phyloP scores from a whole-genome alignment of 768 basidiomycete species.

The Lactifluus pinguis region DNA sequence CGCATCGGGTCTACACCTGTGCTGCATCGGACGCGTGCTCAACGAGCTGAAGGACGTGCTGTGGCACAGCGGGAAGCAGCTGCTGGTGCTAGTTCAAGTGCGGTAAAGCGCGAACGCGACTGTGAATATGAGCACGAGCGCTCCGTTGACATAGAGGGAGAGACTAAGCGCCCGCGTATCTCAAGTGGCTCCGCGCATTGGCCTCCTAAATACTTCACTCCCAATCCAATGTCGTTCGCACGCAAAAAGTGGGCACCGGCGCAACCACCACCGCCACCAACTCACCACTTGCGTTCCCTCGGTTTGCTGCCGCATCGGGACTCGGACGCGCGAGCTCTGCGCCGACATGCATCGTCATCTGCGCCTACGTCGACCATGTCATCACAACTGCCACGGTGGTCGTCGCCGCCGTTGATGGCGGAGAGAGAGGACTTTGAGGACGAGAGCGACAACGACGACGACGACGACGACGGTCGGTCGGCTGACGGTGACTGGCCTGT shows the following conservation, averaged over 20 bases:
- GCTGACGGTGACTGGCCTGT: slow-evolving; percentile 21
- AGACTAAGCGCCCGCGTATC: slow-evolving; percentile 5
- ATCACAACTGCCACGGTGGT: not conserved
- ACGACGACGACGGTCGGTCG: slow-evolving; percentile 9
- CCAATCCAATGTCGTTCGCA: slow-evolving; percentile 28
- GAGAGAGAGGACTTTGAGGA: not conserved
- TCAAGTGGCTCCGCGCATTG: not conserved
- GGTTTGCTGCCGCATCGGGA: not conserved
- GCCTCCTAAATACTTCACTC: slow-evolving; percentile 21
- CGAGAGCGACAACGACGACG: not conserved
- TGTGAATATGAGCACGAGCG: slow-evolving; percentile 9
- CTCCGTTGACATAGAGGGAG: not conserved
- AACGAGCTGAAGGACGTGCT: slow-evolving; percentile 18
- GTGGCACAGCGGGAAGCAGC: slow-evolving; percentile 16
- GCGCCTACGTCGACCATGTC: not conserved
- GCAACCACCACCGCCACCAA: slow-evolving; percentile 6
- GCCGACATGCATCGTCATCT: not conserved
- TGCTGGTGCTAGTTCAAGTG: not conserved
- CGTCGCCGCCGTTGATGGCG: not conserved
- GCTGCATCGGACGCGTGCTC: slow-evolving; percentile 11
- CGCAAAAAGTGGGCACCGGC: slow-evolving; percentile 27
- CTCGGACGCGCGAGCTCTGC: not conserved
- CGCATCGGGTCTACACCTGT: not conserved
- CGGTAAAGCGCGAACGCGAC: slow-evolving; percentile 15
- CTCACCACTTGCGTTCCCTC: slow-evolving; percentile 11